These are phyloP conservation scores for Rhodomyrtus psidioides DNA, from an alignment of 441 rosid species.

Conservation along the genomic window DNA sequence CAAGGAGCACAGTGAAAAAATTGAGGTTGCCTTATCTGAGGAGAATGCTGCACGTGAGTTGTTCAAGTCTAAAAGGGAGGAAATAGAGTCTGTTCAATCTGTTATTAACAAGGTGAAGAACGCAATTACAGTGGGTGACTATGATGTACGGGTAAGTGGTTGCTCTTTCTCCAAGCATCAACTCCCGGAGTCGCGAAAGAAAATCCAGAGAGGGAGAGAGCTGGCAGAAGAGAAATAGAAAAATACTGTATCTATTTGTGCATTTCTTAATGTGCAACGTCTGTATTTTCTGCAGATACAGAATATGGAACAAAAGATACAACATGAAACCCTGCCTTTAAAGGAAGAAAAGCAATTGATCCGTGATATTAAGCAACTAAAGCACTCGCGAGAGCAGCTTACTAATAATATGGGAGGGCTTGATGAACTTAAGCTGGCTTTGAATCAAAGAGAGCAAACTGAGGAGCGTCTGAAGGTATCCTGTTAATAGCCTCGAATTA, in stretches of 20 bases:
- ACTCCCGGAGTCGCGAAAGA: neutral
- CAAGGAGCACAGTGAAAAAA: constrained; percentile 27
- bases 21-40: constrained; percentile 41
- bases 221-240: neutral
- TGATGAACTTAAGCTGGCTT: constrained; percentile 51
- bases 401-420: constrained; percentile 45
- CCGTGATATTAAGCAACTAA: constrained; percentile 67
- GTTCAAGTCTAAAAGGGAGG: constrained; percentile 54
- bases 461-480: constrained; percentile 72
- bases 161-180: neutral
- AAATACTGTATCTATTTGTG: neutral
- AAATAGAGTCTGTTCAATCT: constrained; percentile 54
- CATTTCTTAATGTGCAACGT: neutral
- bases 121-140: constrained; percentile 50
- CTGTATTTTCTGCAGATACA: constrained; percentile 41
- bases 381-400: constrained; percentile 47
- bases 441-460: constrained; percentile 49
- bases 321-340: constrained; percentile 63
- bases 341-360: constrained; percentile 74
- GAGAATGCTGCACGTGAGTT: constrained; percentile 54
- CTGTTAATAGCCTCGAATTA: neutral
- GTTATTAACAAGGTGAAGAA: constrained; percentile 41
- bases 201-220: neutral
- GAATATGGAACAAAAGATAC: constrained; percentile 57
- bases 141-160: constrained; percentile 47